Base-by-base conservation (phyloP, 345 rosid species). In the Leavenworthia alabamica region DNA sequence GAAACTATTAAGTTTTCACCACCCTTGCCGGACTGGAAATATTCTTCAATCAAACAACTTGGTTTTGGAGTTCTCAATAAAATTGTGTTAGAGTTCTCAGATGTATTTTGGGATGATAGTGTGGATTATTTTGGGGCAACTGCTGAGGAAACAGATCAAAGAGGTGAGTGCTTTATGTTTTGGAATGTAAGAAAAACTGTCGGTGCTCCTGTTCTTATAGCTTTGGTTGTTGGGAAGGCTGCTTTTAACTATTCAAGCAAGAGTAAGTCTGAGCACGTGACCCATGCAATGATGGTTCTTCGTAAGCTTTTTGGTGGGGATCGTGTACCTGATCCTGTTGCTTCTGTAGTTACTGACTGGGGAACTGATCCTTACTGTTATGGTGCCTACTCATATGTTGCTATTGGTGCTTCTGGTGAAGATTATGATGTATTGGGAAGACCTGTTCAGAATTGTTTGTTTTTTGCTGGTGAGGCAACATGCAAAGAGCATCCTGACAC, bases 401-500 rank as follows among this genome's bases (percentile, higher is more conserved):
- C 99, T 33, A 81, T 90, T 71, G 99, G 99, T 64, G 83, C 99
- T 64, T 90, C 97, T 31, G 99, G 99, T 41, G 99, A 88, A 80
- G 99, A 94, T 79, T 94, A 94, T 80, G 99, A 94, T 68, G 77
- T 83, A 56, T 56, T 94, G 81, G 97, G 97, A 56, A 80, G 83
- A 75, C 99, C 99, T 55, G 87, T 94, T 73, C 89, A 84, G 60
- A 88, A 86, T 66, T 81, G 95, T 77, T 63, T 94, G 80, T 94
- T 94, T 77, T 94, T 94, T 77, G 99, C 96, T 67, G 99, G 99
- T 67, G 99, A 94, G 78, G 96, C 97, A 58, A 94, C 99, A 44
- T 90, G 99, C 92, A 94, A 90, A 84, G 97, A 94, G 82, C 97
- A 94, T 82, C 99, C 99, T 66, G 99, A 94, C 75, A 94, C 99